Evolutionary conservation across 169 alveolate species (phyloP).

Genomic region (Sarcocystis neurona): DNA sequence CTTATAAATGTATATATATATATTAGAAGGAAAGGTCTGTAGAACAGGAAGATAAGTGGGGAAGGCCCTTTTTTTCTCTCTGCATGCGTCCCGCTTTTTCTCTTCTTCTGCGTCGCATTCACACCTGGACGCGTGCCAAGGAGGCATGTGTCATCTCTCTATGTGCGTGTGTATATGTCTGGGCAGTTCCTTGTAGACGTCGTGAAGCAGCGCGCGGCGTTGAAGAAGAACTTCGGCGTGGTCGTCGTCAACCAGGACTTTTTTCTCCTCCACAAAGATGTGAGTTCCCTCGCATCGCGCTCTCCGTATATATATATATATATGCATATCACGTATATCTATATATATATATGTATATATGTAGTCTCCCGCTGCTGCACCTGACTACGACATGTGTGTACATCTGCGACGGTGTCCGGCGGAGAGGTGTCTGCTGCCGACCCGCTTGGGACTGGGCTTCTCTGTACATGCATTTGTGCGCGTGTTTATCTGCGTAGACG

Average conservation of each 20-base stretch:
- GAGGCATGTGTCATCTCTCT: constrained; percentile 34
- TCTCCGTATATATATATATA: not conserved
- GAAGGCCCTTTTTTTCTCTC: not conserved
- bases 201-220: constrained; percentile 81
- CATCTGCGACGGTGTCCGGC: not conserved
- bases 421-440: not conserved
- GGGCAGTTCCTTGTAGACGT: constrained; percentile 83
- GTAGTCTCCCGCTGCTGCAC: not conserved
- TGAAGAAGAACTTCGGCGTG: constrained; percentile 85
- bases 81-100: not conserved
- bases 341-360: not conserved
- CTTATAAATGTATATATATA: not conserved
- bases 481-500: not conserved
- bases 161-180: not conserved
- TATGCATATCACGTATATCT: not conserved
- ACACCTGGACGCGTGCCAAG: not conserved
- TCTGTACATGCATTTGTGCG: not conserved
- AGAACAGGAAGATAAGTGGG: not conserved
- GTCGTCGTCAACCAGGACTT: constrained; percentile 68
- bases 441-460: not conserved
- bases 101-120: not conserved
- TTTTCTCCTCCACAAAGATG: constrained; percentile 42
- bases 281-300: not conserved
- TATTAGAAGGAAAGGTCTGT: not conserved
- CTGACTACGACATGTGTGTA: not conserved